These are phyloP conservation scores for Backusella psychrophila DNA, from an alignment of 192 early-diverging fungal species.

Conservation along the genomic window DNA sequence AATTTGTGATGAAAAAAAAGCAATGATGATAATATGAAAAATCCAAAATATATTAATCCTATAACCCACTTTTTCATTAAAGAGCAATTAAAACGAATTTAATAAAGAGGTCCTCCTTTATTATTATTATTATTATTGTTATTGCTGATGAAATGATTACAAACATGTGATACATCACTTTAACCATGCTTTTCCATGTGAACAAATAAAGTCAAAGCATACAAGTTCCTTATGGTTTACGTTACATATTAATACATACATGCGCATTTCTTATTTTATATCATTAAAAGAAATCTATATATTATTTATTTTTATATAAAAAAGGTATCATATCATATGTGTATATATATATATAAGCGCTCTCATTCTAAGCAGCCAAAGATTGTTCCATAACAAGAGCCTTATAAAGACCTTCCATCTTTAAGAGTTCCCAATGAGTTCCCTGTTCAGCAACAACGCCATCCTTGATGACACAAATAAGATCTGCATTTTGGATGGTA, in stretches of 20 bases:
- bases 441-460: constrained; percentile 70
- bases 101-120: too few relatives aligned
- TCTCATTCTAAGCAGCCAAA: constrained; percentile 41
- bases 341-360: not conserved
- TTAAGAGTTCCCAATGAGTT: constrained; percentile 72
- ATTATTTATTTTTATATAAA: not conserved
- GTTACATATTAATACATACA: not conserved
- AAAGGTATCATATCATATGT: constrained; percentile 7
- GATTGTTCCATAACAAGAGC: constrained; percentile 63
- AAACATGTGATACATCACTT: not conserved
- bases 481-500: constrained; percentile 74
- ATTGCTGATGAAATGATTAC: not conserved
- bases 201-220: not conserved
- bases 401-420: constrained; percentile 52
- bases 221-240: not conserved
- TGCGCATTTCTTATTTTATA: too few relatives aligned
- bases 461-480: constrained; percentile 81
- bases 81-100: too few relatives aligned
- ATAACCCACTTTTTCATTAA: too few relatives aligned
- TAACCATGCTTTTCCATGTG: not conserved
- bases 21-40: not conserved
- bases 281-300: too few relatives aligned
- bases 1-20: not conserved
- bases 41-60: too few relatives aligned
- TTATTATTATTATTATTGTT: too few relatives aligned